These are phyloP conservation scores for Durusdinium trenchii DNA, from an alignment of 73 alveolate genomes.

Conservation along the genomic window DNA sequence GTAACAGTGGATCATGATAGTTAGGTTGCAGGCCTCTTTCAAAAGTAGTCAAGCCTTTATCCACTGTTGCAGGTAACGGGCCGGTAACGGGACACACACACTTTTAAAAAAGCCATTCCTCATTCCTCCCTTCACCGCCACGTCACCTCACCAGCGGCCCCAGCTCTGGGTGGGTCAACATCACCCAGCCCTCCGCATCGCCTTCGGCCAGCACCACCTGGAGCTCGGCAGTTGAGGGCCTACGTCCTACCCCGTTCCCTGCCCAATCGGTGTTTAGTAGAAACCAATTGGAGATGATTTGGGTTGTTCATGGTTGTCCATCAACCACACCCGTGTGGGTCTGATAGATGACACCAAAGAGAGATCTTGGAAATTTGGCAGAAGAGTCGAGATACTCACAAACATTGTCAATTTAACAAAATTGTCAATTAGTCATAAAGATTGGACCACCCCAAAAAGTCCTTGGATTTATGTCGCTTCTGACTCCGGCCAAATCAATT, in stretches of 20 bases:
- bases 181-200: constrained; percentile 82
- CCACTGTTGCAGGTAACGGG: no score
- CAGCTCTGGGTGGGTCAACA: constrained; percentile 47
- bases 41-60: no score
- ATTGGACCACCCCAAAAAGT: background rate
- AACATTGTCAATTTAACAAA: no score
- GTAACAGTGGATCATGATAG: no score
- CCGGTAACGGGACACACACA: background rate
- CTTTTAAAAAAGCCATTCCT: background rate
- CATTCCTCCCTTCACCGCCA: background rate
- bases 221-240: background rate
- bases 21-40: no score
- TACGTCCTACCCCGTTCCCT: background rate
- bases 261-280: background rate
- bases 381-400: no score
- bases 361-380: no score
- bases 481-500: background rate
- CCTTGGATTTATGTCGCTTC: background rate
- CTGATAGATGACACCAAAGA: no score
- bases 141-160: constrained; percentile 21
- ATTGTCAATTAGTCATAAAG: no score
- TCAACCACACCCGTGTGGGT: no score
- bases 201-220: constrained; percentile 53
- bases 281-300: no score
- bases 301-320: no score